Evolutionary conservation across 176 grass and related monocot species (phyloP), one percentile per base, ranked within the genome.

Genomic region (Guadua angustifolia): DNA sequence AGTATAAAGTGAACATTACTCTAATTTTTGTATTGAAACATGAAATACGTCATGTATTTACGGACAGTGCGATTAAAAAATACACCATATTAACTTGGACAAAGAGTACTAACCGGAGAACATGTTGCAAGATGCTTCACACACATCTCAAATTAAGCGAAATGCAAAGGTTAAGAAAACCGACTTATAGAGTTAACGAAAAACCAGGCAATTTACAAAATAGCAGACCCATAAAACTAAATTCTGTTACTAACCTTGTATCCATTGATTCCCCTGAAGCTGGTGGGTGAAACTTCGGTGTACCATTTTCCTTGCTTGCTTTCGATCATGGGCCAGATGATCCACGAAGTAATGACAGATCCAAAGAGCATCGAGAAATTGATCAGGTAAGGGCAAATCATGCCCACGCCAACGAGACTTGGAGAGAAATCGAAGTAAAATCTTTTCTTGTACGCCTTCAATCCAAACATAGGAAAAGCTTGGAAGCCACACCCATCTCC

Each of bases 391-490:
- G 92, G 88, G 74, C 88, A 93, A 55, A 90, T 86, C 82, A 93
- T 93, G 61, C 91, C 88, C 12, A 90, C 68, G 19, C 92, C 88
- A 3, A 88, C 70, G 18, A 90, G 76, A 16, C 83, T 88, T 0
- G 70, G 19, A 0, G 92, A 94, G 86, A 94, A 94, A 16, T 94
- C 88, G 5, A 94, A 91, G 82, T 84, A 94, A 24, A 88, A 86
- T 24, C 66, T 85, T 45, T 77, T 14, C 2, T 47, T 71, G 35
- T 90, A 94, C 11, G 88, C 92, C 13, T 79, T 5, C 1, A 90
- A 52, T 21, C 92, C 88, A 12, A 94, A 88, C 26, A 84, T 32
- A 6, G 88, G 92, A 43, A 90, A 94, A 4, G 80, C 35, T 19
- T 55, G 47, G 79, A 94, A 94, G 21, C 92, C 92, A 45, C 92